Percentiles rank a stretch among this genome's conserved stretches.
Conservation (phyloP, 2,329 filamentous ascomycete species). For the Trichophyton equinum region DNA sequence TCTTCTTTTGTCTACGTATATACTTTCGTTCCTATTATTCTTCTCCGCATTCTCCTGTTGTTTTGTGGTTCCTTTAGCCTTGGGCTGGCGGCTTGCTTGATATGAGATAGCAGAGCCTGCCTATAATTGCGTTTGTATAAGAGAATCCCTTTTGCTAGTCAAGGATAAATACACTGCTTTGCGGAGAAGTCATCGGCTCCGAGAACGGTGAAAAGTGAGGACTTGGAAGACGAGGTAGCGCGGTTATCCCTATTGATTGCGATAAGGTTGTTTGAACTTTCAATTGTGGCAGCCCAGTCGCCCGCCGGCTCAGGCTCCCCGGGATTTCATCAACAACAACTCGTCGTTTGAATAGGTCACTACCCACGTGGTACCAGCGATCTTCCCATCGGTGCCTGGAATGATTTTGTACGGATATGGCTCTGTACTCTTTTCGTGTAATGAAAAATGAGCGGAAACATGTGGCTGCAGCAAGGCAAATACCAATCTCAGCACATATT, state of each 20-base stretch:
- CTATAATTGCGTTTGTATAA: not conserved
- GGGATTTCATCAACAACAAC: not conserved
- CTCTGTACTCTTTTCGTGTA: not conserved
- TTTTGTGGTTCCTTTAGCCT: too few relatives aligned
- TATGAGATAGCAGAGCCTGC: too few relatives aligned
- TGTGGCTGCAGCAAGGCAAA: not conserved
- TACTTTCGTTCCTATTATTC: not conserved
- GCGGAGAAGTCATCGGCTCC: not conserved
- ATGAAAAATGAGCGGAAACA: slow-evolving; percentile 2
- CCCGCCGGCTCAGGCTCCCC: not conserved
- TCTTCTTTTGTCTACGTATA: not conserved
- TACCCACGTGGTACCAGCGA: not conserved
- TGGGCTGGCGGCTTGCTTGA: too few relatives aligned
- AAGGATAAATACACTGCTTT: slow-evolving; percentile 1
- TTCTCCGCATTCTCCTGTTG: too few relatives aligned
- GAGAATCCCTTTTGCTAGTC: not conserved
- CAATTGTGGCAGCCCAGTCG: not conserved
- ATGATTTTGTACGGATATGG: not conserved
- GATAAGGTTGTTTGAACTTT: not conserved
- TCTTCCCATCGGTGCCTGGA: not conserved
- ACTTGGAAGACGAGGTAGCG: not conserved
- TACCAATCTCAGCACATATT: not conserved
- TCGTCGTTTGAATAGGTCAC: not conserved
- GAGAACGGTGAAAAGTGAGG: not conserved
- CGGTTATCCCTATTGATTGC: not conserved